phyloP scores from a whole-genome alignment of 441 rosid genomes.

The Eruca vesicaria region DNA sequence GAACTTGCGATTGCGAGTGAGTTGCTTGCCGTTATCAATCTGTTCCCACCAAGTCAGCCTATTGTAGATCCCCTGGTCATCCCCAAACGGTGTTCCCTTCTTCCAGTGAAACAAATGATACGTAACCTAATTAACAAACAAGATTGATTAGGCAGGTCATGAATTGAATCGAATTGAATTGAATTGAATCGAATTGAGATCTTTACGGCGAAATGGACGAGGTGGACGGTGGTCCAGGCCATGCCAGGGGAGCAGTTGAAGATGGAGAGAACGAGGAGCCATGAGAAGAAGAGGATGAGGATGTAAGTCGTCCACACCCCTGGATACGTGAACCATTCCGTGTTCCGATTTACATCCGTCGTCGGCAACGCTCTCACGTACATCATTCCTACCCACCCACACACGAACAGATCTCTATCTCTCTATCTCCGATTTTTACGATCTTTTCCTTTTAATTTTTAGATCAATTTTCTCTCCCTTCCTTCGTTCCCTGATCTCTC shows the following conservation, averaged over 20 bases:
- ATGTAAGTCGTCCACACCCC: slow-evolving; percentile 91
- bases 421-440: neutral
- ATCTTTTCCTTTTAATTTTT: neutral
- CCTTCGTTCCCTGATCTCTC: neutral
- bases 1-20: slow-evolving; percentile 84
- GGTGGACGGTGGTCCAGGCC: slow-evolving; percentile 94
- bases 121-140: neutral
- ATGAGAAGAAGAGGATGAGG: slow-evolving; percentile 62
- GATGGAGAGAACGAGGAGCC: slow-evolving; percentile 76
- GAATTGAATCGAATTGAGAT: neutral
- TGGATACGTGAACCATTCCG: slow-evolving; percentile 97
- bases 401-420: neutral
- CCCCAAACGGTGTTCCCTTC: slow-evolving; percentile 95
- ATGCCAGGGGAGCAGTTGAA: slow-evolving; percentile 52
- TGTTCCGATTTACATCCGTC: slow-evolving; percentile 90
- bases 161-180: neutral
- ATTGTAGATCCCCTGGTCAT: slow-evolving; percentile 84
- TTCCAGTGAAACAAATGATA: slow-evolving; percentile 68
- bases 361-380: slow-evolving; percentile 82
- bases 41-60: slow-evolving; percentile 97
- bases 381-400: slow-evolving; percentile 37
- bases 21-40: slow-evolving; percentile 87
- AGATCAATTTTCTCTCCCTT: neutral
- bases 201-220: slow-evolving; percentile 28
- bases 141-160: neutral